phyloP scores from a whole-genome alignment of 805 yeast species.

The Nakazawaea wickerhamii region DNA sequence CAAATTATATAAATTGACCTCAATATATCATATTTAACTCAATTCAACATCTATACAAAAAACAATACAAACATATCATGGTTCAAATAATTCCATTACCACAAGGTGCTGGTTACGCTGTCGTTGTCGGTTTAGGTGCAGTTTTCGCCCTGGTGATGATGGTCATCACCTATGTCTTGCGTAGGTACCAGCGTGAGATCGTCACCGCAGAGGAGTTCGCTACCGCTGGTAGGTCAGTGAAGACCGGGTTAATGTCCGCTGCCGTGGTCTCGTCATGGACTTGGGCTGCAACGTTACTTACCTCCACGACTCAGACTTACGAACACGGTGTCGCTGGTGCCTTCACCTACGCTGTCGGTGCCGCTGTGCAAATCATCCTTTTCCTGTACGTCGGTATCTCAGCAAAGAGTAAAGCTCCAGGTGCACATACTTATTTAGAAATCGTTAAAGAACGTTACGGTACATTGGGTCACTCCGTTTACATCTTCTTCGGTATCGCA shows the following conservation, averaged over 20 bases:
- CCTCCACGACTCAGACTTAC: constrained; percentile 76
- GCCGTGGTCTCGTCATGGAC: constrained; percentile 96
- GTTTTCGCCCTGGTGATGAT: constrained; percentile 73
- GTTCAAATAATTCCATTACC: constrained; percentile 26
- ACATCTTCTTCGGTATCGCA: constrained; percentile 75
- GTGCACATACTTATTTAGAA: constrained; percentile 87
- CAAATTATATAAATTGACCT: too few species aligned
- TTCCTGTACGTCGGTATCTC: constrained; percentile 86
- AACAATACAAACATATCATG: constrained; percentile 1
- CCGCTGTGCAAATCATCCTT: constrained; percentile 79
- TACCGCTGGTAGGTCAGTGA: constrained; percentile 87
- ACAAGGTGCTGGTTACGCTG: constrained; percentile 83
- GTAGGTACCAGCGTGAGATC: constrained; percentile 77
- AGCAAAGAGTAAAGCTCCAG: constrained; percentile 85
- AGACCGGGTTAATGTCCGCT: constrained; percentile 77
- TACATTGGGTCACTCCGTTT: constrained; percentile 60
- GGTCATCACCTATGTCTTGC: constrained; percentile 59
- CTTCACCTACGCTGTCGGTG: constrained; percentile 86
- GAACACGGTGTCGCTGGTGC: constrained; percentile 76
- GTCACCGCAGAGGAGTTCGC: constrained; percentile 92
- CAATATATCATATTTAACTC: too few species aligned
- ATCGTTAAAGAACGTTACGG: constrained; percentile 82
- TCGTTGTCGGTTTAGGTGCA: constrained; percentile 83
- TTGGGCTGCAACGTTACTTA: constrained; percentile 77
- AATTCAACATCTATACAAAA: too few species aligned